Evolutionary conservation across 2,329 filamentous ascomycete genomes (phyloP), one percentile per base, ranked within the genome.

Genomic region (Epichloe gansuensis): DNA sequence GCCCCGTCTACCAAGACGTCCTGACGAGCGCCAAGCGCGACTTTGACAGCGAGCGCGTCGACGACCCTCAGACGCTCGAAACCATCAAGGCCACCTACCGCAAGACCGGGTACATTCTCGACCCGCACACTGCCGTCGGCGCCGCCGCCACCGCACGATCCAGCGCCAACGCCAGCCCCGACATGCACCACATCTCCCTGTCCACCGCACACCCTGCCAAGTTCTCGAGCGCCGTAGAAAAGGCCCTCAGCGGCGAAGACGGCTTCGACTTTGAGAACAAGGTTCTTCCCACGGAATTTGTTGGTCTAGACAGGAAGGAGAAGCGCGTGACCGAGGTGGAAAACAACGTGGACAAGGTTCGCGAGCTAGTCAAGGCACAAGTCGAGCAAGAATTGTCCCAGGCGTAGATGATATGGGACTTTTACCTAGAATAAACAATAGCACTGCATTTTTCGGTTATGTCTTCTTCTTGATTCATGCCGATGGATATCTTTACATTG

Each of bases 181-280:
- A 72, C 15, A 70, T 83, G 50, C 74, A 69, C n/a, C 86, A 95
- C 66, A 85, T 98, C 61, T 83, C 89, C 1, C 80, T 98, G 3
- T 87, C 90, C 1, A 98, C 93, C 2, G 93, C 93, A 2, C 93
- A 98, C 68, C 91, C 93, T 0, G 93, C 91, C 55, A 98, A 98
- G 69, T 98, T 98, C 63, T 82, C 85, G 0, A 80, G 81, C 35
- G 90, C 90, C 0, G 91, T 98, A 2, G 85, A 90, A 59, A 61
- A 85, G 47, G 89, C 91, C 0, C 73, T 97, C 54, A 77, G 81
- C 57, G 78, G 78, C 8, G 76, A 87, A 63, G 66, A 76, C n/a
- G 82, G 77, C 1, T 96, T 94, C 61, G 76, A 81, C 59, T 95
- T 95, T 64, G 74, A 80, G 41, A 68, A 76, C 56, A 79, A 84